Base-by-base conservation (phyloP, 345 rosid species). In the Arabidopsis suecica region DNA sequence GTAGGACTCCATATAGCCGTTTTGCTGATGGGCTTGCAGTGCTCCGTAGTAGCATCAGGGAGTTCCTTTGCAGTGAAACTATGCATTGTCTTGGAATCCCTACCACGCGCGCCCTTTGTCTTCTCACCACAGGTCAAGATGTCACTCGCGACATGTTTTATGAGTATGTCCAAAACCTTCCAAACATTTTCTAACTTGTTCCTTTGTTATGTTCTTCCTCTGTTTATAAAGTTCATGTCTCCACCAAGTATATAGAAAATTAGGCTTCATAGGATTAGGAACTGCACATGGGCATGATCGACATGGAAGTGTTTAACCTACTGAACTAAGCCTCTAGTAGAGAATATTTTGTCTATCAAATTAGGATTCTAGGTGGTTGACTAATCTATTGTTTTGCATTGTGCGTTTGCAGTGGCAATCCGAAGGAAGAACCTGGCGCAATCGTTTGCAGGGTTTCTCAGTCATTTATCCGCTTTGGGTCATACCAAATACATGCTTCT, bases 1-100 rank as follows among this genome's bases (percentile, higher is more conserved):
- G 99, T 53, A 88, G 83, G 82, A 96, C 99, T 67, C 97, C 99
- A 6, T 96, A 93, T 71, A 96, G 97, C 82, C 93, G 96, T 45
- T 95, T 88, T 79, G 98, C 99, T 6, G 99, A 96, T 83, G 99
- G 99, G 64, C 96, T 93, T 54, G 99, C 98, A 5, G 98, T 96
- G 61, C 73, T 96, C 66, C 96, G 99, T 18, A 90, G 98, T 80
- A 96, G 99, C 85, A 87, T 96, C 68, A 81, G 98, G 23, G 99
- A 93, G 78, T 96, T 91, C 69, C 93, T 96, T 28, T 93, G 99
- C 79, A 90, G 98, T 78, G 99, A 93, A 84, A 85, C 89, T 37
- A 89, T 95, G 93, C 93, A 93, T 83, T 82, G 65, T 80, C 83
- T 95, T n/a, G 98, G 99, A 61, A 93, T 95, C 68, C 97, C 97